Percentiles rank a stretch among this genome's conserved stretches.
These are phyloP conservation scores for Diplogelasinospora grovesii DNA, from an alignment of 495 filamentous ascomycete species.

Conservation along the genomic window DNA sequence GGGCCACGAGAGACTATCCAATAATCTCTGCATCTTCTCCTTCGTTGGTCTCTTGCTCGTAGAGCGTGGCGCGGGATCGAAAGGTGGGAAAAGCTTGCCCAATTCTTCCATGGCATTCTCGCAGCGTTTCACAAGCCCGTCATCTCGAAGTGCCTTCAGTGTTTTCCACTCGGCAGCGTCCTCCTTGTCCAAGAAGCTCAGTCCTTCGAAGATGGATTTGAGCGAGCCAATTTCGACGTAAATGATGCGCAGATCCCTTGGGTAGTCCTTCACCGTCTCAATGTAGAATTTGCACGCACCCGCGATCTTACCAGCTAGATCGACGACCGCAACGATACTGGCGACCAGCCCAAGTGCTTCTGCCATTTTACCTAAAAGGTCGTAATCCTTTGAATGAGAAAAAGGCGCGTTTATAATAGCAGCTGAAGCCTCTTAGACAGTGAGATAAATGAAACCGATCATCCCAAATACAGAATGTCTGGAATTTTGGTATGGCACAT, in stretches of 20 bases:
- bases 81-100: not conserved
- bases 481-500: no score
- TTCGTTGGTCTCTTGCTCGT: not conserved
- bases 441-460: no score
- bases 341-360: not conserved
- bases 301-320: not conserved
- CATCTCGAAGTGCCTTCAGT: not conserved
- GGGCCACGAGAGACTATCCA: slow-evolving; percentile 18
- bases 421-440: no score
- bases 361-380: slow-evolving; percentile 1
- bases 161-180: not conserved
- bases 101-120: not conserved
- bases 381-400: no score
- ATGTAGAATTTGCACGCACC: slow-evolving; percentile 13
- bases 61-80: not conserved
- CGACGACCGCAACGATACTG: slow-evolving; percentile 2
- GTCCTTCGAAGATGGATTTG: not conserved
- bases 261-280: slow-evolving; percentile 1
- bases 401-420: no score
- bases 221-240: slow-evolving; percentile 3
- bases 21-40: not conserved
- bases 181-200: not conserved
- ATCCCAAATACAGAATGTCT: no score
- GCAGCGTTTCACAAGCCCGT: slow-evolving; percentile 5
- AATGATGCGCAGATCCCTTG: slow-evolving; percentile 11